phyloP scores from a whole-genome alignment of 306 rosid genomes.

The Hippophae gyantsensis region DNA sequence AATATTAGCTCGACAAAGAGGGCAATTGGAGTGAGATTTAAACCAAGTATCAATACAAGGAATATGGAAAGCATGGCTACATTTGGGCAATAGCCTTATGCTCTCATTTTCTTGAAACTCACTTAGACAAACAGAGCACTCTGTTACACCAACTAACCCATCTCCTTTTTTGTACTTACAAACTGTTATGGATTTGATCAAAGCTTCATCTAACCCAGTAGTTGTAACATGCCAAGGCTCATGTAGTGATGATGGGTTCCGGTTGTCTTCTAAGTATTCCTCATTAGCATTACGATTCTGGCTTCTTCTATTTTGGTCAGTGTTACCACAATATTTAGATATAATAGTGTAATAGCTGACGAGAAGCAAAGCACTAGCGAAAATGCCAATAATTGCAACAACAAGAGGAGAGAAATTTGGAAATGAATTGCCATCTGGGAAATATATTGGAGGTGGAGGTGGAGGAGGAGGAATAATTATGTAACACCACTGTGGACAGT shows the following conservation, averaged over 20 bases:
- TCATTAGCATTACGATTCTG: conserved; percentile 15
- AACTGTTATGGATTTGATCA: conserved; percentile 58
- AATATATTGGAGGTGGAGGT: conserved; percentile 62
- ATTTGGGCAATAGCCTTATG: conserved; percentile 69
- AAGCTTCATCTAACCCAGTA: conserved; percentile 66
- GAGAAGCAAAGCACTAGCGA: conserved; percentile 82
- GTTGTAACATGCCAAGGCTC: conserved; percentile 63
- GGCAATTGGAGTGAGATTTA: conserved; percentile 80
- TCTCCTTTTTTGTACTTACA: conserved; percentile 72
- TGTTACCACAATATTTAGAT: conserved; percentile 66
- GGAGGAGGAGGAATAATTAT: conserved; percentile 69
- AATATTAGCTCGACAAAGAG: conserved; percentile 69
- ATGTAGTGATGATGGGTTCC: conserved; percentile 36
- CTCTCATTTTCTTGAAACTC: conserved; percentile 74
- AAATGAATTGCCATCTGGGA: conserved; percentile 40
- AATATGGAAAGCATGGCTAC: conserved; percentile 84
- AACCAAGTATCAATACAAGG: conserved; percentile 89
- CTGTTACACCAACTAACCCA: conserved; percentile 55
- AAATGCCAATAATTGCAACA: conserved; percentile 72
- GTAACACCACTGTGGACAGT: conserved; percentile 92
- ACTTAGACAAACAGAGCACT: conserved; percentile 76
- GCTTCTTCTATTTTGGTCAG: conserved; percentile 18
- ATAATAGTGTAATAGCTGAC: conserved; percentile 67
- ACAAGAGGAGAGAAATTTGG: conserved; percentile 78
- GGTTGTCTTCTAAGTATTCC: conserved; percentile 2